These are phyloP conservation scores for Leccinellum rugosiceps DNA, from an alignment of 768 basidiomycete species.

Conservation along the genomic window DNA sequence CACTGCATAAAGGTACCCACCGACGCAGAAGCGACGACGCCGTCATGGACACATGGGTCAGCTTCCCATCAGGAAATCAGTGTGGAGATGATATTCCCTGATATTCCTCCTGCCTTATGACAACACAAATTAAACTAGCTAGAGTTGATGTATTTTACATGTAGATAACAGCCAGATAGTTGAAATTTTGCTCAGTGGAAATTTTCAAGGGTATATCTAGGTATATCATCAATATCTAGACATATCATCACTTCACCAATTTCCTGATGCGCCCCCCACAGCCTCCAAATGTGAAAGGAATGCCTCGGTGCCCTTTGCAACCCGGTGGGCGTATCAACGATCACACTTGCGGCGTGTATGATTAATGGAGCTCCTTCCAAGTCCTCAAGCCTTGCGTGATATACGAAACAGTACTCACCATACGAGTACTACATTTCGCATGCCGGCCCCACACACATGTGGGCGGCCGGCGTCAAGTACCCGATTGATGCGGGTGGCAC, in stretches of 20 bases:
- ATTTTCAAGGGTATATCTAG: too few relatives aligned
- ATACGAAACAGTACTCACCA: not conserved
- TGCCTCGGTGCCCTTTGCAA: not conserved
- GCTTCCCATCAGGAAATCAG: too few relatives aligned
- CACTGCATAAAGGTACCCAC: not conserved
- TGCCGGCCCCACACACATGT: not conserved
- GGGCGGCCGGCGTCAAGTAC: not conserved
- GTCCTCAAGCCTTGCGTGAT: not conserved
- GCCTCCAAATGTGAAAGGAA: not conserved
- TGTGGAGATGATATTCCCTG: too few relatives aligned
- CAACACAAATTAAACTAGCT: too few relatives aligned
- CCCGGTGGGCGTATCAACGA: not conserved
- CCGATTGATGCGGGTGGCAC: not conserved
- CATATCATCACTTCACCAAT: too few relatives aligned
- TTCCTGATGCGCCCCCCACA: not conserved
- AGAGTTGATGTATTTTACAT: too few relatives aligned
- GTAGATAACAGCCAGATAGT: too few relatives aligned
- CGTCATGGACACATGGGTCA: not conserved
- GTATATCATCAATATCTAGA: too few relatives aligned
- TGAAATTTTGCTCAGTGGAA: too few relatives aligned
- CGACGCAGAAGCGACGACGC: not conserved
- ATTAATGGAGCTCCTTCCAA: too few relatives aligned
- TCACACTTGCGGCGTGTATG: not conserved
- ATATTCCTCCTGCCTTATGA: too few relatives aligned
- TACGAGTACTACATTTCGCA: too few relatives aligned